Base-by-base conservation (phyloP, 2,329 filamentous ascomycete species). In the Trichoderma sp. region DNA sequence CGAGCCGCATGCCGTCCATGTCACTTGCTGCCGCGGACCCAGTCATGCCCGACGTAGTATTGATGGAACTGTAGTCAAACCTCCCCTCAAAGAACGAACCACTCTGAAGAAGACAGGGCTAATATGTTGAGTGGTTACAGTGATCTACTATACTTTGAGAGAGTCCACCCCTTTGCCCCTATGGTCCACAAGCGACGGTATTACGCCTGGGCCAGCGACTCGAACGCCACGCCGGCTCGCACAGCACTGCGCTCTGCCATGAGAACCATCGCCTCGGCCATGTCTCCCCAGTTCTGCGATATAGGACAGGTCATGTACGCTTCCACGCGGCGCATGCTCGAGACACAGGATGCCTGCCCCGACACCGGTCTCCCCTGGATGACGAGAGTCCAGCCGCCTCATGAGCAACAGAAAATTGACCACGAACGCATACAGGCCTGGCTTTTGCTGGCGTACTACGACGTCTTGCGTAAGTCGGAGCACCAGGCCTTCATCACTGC, bases 61-160 rank as follows among this genome's bases (percentile, higher is more conserved):
- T 39, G 34, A 39, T 39, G 34, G 34, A 39, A 39, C 34, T 39
- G 34, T 39, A 39, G 9, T 14, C 34, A 39, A 39, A 12, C 34
- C 34, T 14, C 34, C 34, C 34, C 12, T 39, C 3, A 2, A 39
- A 12, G 12, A 39, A 39, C 12, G 14, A 14, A 2, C 7, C 5
- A n/a, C 2, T 7, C 5, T 44, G 5, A 14, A 44, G 14, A 3
- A n/a, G 6, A 43, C 14, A 3, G n/a, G 43, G 7, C 15, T 44
- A n/a, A 17, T 7, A n/a, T 44, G 43, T 7, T 5, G 15, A 44
- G n/a, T 44, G 43, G 43, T 19, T 51, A 6, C 48, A 51, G 48
- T 10, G 28, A 51, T 51, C 48, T 28, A 30, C 48, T 51, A 17
- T 51, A 51, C n/a, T 51, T 51, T n/a, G 48, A 51, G n/a, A 26